Evolutionary conservation across 345 rosid species (phyloP), one percentile per base, ranked within the genome.

Genomic region (Isatis tinctoria): DNA sequence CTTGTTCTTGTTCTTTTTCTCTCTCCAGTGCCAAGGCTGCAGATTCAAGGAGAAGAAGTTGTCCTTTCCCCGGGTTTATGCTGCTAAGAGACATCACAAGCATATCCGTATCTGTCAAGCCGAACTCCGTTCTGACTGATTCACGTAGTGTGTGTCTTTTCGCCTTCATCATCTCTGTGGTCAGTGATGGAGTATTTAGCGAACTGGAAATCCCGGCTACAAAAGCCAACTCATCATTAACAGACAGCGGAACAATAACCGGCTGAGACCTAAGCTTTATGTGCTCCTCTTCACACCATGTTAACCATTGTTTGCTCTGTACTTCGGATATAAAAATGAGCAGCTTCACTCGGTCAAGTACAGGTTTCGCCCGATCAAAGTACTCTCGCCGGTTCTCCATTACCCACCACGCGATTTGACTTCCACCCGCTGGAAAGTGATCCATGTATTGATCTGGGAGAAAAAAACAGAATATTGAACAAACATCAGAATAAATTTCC

Each of bases 341-440:
- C 87, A 88, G 83, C 79, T 91, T 91, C 79, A 94, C 98, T 67
- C 89, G 79, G 77, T 90, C 51, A 70, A 94, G 89, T 28, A 88
- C 88, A 69, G 83, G 80, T 75, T 88, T 91, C 22, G 96, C 77
- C 63, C 98, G 87, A 67, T 91, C 90, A 80, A 94, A 94, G 80
- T 91, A 94, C 78, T 94, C 97, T 67, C 85, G 74, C 68, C 96
- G 84, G 81, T 94, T 94, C 82, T 91, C 97, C 98, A 94, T 91
- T 48, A 94, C 88, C 98, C 98, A 94, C 98, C 96, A 94, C 68
- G 86, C 91, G 58, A 94, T 83, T 82, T 94, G 98, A 86, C 95
- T 88, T 39, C 93, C 96, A 61, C 93, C 97, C 78, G 97, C 90
- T 37, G 98, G 96, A 80, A 84, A 90, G 66, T 76, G 95, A 60